phyloP scores from a whole-genome alignment of 1,284 basidiomycete species.

The Mycena citricolor region DNA sequence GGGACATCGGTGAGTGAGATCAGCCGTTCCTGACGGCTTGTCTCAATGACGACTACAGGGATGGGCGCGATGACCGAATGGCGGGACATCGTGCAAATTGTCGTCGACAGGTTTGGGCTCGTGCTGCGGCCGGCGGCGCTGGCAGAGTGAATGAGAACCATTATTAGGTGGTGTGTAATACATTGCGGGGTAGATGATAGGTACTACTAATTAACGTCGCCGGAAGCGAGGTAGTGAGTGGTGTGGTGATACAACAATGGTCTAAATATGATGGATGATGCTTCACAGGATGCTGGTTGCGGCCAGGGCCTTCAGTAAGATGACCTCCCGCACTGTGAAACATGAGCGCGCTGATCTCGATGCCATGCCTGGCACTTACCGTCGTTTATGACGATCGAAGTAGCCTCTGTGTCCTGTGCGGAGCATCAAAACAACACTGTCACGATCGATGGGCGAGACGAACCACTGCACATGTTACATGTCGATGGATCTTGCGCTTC shows the following conservation, averaged over 20 bases:
- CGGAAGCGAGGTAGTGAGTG: background rate
- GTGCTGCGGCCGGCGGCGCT: no score
- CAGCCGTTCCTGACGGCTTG: background rate
- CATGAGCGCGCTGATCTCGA: background rate
- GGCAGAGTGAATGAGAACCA: background rate
- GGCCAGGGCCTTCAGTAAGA: conserved; percentile 24
- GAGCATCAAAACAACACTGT: conserved; percentile 9
- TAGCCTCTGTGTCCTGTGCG: conserved; percentile 48
- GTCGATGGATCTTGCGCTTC: conserved; percentile 47
- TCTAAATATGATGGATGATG: background rate
- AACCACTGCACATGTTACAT: conserved; percentile 56
- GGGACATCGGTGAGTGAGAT: conserved; percentile 75
- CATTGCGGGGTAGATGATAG: background rate
- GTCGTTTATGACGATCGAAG: conserved; percentile 44
- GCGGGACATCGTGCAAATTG: conserved; percentile 74
- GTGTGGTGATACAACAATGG: conserved; percentile 2
- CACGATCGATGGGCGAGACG: conserved; percentile 26
- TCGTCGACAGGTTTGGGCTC: conserved; percentile 59
- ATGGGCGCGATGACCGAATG: conserved; percentile 94
- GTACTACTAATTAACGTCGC: background rate
- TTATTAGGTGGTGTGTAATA: background rate
- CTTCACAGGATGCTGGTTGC: conserved; percentile 21
- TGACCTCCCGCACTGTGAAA: conserved; percentile 47
- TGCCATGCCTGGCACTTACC: conserved; percentile 35
- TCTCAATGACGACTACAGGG: conserved; percentile 42